Evolutionary conservation across 2,329 filamentous ascomycete genomes (phyloP).

Genomic region (Neofusicoccum ribis): DNA sequence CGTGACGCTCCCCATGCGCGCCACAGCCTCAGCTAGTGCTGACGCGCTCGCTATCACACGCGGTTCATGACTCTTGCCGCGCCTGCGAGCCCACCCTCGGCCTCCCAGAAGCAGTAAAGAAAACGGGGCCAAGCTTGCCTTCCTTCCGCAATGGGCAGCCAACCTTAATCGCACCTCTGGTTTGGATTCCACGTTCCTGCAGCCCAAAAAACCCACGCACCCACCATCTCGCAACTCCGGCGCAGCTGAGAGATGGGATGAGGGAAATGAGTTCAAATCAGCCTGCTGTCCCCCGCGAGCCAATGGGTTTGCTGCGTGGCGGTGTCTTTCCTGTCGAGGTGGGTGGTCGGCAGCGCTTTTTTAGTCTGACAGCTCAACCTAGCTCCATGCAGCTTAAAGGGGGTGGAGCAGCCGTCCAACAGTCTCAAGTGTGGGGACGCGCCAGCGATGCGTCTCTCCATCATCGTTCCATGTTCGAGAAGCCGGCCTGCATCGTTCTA

Average conservation of each 20-base stretch:
- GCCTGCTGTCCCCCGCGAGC: background rate
- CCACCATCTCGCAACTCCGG: background rate
- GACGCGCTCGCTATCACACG: background rate
- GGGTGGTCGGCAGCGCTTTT: too few species aligned
- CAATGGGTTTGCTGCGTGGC: background rate
- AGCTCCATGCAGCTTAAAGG: slow-evolving; percentile 12
- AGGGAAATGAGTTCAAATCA: background rate
- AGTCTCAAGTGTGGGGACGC: too few species aligned
- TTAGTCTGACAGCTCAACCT: background rate
- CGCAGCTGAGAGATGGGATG: background rate
- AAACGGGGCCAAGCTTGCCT: slow-evolving; percentile 3
- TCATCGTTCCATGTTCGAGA: background rate
- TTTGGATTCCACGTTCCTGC: too few species aligned
- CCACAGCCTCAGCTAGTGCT: slow-evolving; percentile 9
- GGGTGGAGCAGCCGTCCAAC: background rate
- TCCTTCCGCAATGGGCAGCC: slow-evolving; percentile 8
- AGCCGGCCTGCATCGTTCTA: background rate
- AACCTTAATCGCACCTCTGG: slow-evolving; percentile 11
- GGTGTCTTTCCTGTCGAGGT: background rate
- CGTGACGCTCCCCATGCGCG: background rate
- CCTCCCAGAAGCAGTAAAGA: background rate
- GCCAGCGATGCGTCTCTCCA: background rate
- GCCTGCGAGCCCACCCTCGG: background rate
- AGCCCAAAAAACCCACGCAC: background rate
- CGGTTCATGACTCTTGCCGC: slow-evolving; percentile 11